Evolutionary conservation across 1,284 basidiomycete genomes (phyloP).

Genomic region (Microbotryomycetes sp.): DNA sequence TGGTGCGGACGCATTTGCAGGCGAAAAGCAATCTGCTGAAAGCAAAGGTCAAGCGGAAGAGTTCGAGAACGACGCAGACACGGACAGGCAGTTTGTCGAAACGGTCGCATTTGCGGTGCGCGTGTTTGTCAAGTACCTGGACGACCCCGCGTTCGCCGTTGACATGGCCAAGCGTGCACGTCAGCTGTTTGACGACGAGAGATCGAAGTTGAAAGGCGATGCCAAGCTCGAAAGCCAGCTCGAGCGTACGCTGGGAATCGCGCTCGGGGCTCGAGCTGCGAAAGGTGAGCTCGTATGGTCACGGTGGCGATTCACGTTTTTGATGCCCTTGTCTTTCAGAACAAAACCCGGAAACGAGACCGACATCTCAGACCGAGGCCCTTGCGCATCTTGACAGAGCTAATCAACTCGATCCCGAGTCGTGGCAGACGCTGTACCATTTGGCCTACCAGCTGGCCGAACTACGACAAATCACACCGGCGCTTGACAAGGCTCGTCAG

Average conservation of each 20-base stretch:
- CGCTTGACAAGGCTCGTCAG: conserved; percentile 59
- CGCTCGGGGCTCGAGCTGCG: conserved; percentile 53
- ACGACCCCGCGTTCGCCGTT: conserved; percentile 33
- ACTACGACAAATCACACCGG: conserved; percentile 60
- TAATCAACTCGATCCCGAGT: conserved; percentile 51
- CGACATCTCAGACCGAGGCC: conserved; percentile 54
- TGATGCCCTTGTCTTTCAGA: conserved; percentile 45
- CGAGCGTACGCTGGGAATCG: conserved; percentile 60
- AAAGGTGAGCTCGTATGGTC: conserved; percentile 46
- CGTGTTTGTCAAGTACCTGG: conserved; percentile 54
- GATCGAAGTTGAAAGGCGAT: conserved; percentile 47
- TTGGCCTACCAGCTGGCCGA: conserved; percentile 69
- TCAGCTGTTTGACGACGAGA: conserved; percentile 56
- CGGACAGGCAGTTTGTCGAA: conserved; percentile 52
- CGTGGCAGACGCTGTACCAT: conserved; percentile 63
- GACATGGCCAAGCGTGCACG: conserved; percentile 44
- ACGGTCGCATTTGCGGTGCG: conserved; percentile 63
- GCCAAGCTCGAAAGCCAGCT: conserved; percentile 50
- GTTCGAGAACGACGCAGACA: conserved; percentile 14
- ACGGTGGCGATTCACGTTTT: conserved; percentile 4
- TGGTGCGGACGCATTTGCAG: conserved; percentile 31
- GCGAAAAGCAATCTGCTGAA: conserved; percentile 10
- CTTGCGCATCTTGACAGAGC: conserved; percentile 55
- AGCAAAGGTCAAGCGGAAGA: conserved; percentile 1
- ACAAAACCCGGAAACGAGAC: conserved; percentile 56